phyloP scores from a whole-genome alignment of 2,329 filamentous ascomycete genomes.

The Penicillium sp. region DNA sequence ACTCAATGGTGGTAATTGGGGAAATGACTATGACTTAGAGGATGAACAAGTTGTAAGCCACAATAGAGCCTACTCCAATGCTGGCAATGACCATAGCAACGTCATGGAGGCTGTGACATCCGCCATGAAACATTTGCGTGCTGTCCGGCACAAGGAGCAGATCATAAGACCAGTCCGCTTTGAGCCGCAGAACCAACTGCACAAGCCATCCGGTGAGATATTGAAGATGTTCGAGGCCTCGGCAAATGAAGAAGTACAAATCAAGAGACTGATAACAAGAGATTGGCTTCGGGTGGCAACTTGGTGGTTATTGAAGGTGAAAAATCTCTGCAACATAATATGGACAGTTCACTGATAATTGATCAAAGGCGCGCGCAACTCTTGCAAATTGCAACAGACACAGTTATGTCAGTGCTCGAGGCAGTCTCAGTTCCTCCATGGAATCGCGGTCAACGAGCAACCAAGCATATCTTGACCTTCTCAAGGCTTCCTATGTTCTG shows the following conservation, averaged over 20 bases:
- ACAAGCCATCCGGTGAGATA: slow-evolving; percentile 25
- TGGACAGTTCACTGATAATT: background rate
- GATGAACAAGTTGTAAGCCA: slow-evolving; percentile 8
- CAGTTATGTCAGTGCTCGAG: slow-evolving; percentile 19
- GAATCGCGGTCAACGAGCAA: slow-evolving; percentile 22
- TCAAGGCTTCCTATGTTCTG: slow-evolving; percentile 35
- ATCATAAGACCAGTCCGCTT: slow-evolving; percentile 28
- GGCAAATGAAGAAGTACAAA: slow-evolving; percentile 22
- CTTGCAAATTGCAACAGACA: slow-evolving; percentile 26
- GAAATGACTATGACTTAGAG: slow-evolving; percentile 2
- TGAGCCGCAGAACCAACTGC: slow-evolving; percentile 26
- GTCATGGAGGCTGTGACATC: slow-evolving; percentile 23
- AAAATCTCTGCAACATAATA: too few relatives aligned
- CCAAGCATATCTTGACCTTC: slow-evolving; percentile 33
- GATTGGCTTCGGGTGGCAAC: slow-evolving; percentile 34
- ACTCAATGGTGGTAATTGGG: slow-evolving; percentile 8
- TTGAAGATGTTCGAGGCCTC: slow-evolving; percentile 22
- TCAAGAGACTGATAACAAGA: slow-evolving; percentile 24
- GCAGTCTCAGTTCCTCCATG: slow-evolving; percentile 25
- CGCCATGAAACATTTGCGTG: slow-evolving; percentile 29
- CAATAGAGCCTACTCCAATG: background rate
- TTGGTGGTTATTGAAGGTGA: slow-evolving; percentile 32
- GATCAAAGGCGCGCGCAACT: slow-evolving; percentile 24
- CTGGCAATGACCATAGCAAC: slow-evolving; percentile 5
- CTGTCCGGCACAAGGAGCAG: slow-evolving; percentile 26